Evolutionary conservation across 805 yeast genomes (phyloP), one percentile per base, ranked within the genome.

Genomic region (Pichia deserticola): DNA sequence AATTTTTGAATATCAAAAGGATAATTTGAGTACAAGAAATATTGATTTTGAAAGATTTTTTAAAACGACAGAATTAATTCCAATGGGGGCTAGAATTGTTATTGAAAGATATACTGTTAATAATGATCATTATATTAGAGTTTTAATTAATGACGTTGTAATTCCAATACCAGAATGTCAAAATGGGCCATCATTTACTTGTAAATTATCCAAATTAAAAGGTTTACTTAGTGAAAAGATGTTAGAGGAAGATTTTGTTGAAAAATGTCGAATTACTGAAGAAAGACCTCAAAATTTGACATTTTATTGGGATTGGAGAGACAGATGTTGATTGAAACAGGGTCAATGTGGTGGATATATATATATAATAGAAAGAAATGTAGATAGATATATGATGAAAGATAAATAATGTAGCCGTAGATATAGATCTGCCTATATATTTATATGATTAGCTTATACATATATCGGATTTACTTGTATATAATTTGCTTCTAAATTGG

Each of bases 81-180:
- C 85, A 47, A 76, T 76, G 81, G 84, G 82, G 36, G 81, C 77
- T 3, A 69, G 79, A 52, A 57, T 78, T 20, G 66, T 76, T 34
- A 59, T 76, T 29, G 85, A 81, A 64, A 69, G 79, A 54, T 62
- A 76, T 49, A 60, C 60, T 6, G 42, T 34, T n/a, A 38, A 45
- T 5, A 10, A 30, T 28, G 49, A 30, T 9, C 42, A 47, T 6
- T 79, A 64, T 55, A 76, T 77, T 6, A 73, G 83, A 60, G 66
- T 69, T 36, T 62, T 76, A 7, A 55, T 77, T 20, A 78, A 79
- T 57, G 82, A 78, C 53, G 80, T 80, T 1, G 81, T 79, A 28
- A 64, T 75, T 43, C 82, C 83, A 32, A 58, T 76, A 35, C 71
- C 71, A 27, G 57, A 60, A 36, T 78, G 82, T 61, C 56, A 55